Conservation (phyloP, 176 grass and related monocot species). For the Bromus sterilis region DNA sequence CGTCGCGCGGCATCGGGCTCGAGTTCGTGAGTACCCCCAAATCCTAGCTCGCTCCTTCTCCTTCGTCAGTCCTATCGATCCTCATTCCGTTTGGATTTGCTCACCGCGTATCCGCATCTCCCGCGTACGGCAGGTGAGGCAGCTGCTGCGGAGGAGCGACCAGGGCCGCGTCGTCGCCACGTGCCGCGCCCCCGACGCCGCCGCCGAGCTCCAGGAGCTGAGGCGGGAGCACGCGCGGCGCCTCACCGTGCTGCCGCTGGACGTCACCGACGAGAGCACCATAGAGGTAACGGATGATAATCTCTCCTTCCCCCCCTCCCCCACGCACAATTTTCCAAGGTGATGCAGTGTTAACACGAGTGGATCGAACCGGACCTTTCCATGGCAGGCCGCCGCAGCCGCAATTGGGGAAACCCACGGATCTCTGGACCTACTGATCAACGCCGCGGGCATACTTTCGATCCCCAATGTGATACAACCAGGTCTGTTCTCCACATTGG, state of each 20-base stretch:
- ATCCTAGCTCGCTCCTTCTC: background rate
- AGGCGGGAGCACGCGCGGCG: constrained; percentile 37
- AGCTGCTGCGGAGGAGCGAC: constrained; percentile 54
- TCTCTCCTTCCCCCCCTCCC: too few relatives aligned
- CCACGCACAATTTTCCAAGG: background rate
- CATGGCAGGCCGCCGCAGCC: constrained; percentile 49
- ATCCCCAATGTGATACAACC: constrained; percentile 70
- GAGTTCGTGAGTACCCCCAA: constrained; percentile 57
- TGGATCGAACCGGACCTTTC: background rate
- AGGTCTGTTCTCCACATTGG: constrained; percentile 19
- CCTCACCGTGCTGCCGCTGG: constrained; percentile 66
- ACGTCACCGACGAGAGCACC: constrained; percentile 74
- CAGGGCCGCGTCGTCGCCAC: constrained; percentile 58
- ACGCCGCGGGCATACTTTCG: constrained; percentile 73
- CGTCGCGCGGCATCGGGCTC: constrained; percentile 80
- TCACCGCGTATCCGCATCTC: background rate
- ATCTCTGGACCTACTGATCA: constrained; percentile 67
- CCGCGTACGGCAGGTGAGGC: constrained; percentile 43
- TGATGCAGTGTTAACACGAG: background rate
- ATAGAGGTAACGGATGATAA: constrained; percentile 43
- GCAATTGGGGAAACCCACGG: constrained; percentile 51
- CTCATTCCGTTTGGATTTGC: background rate
- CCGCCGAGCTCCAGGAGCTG: constrained; percentile 51
- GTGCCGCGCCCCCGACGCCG: constrained; percentile 48
- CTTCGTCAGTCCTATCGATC: background rate